Conservation (phyloP, 2,329 filamentous ascomycete species). For the Aspergillus calidoustus region DNA sequence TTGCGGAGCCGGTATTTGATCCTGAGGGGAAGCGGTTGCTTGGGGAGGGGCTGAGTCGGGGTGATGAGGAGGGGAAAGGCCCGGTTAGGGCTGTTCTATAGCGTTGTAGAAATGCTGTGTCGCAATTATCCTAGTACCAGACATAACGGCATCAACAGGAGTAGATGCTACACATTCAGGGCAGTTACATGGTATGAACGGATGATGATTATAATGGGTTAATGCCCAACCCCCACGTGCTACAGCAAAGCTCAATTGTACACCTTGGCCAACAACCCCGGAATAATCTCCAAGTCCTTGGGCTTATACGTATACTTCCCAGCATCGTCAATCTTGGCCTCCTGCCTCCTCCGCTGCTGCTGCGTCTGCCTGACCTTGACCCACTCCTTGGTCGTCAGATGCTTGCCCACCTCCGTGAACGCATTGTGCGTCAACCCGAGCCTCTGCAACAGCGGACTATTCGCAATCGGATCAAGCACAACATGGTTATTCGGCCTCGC, state of each 20-base stretch:
- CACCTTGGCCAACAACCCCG: conserved; percentile 46
- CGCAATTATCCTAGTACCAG: no score
- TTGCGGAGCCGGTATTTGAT: conserved; percentile 55
- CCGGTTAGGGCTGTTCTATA: background rate
- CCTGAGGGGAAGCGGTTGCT: conserved; percentile 42
- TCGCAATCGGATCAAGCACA: conserved; percentile 42
- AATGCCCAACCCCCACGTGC: no score
- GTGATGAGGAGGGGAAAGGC: no score
- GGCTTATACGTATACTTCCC: conserved; percentile 42
- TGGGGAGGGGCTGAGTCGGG: conserved; percentile 4
- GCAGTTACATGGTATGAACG: no score
- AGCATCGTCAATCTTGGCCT: conserved; percentile 40
- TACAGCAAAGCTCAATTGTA: conserved; percentile 33
- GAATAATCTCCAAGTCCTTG: conserved; percentile 49
- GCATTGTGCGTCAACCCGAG: conserved; percentile 44
- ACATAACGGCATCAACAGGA: no score
- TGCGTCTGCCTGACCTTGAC: conserved; percentile 48
- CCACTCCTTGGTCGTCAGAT: conserved; percentile 48
- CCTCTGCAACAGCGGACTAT: conserved; percentile 44
- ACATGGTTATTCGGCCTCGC: conserved; percentile 54
- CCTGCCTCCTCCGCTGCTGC: conserved; percentile 45
- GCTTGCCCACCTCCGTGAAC: conserved; percentile 47
- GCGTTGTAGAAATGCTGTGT: no score
- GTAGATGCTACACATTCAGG: no score
- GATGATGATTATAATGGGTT: no score